Conservation (phyloP, 192 early-diverging fungal species). For the Tieghemiomyces parasiticus region DNA sequence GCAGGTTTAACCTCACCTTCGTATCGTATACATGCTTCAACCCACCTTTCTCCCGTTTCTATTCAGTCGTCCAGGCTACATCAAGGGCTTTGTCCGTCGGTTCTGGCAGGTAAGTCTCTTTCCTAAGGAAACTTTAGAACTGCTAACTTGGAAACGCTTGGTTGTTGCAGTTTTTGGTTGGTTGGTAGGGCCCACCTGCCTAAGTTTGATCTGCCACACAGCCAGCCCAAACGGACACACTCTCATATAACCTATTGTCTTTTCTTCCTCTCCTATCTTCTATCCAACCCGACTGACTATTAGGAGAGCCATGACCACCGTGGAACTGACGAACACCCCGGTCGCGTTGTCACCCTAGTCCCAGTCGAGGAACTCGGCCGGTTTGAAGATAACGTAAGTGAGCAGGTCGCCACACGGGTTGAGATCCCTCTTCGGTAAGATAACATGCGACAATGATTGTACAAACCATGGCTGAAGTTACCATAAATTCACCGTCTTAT, state of each 20-base stretch:
- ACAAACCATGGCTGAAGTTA: too few species aligned
- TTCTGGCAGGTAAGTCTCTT: conserved; percentile 59
- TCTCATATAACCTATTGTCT: background rate
- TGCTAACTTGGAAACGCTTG: too few species aligned
- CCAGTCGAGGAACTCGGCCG: conserved; percentile 48
- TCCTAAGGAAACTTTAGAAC: too few species aligned
- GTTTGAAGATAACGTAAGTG: conserved; percentile 30
- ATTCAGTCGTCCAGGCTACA: conserved; percentile 34
- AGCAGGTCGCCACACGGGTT: conserved; percentile 11
- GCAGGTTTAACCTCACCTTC: too few species aligned
- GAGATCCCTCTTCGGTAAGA: too few species aligned
- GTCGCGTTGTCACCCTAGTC: conserved; percentile 77
- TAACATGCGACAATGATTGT: too few species aligned
- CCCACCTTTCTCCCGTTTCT: background rate
- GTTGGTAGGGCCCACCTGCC: too few species aligned
- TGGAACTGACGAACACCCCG: conserved; percentile 59
- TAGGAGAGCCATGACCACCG: conserved; percentile 73
- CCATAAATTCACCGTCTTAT: too few species aligned
- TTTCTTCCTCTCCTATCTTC: conserved; percentile 15
- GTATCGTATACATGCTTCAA: too few species aligned
- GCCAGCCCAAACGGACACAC: background rate
- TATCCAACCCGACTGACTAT: conserved; percentile 12
- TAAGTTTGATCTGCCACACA: background rate
- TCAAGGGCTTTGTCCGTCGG: conserved; percentile 48
- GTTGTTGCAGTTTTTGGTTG: too few species aligned